A percentile compares a stretch with the other conserved stretches of the same genome.
These are phyloP conservation scores for Talaromyces ruber DNA, from an alignment of 495 filamentous ascomycete species.

Conservation along the genomic window DNA sequence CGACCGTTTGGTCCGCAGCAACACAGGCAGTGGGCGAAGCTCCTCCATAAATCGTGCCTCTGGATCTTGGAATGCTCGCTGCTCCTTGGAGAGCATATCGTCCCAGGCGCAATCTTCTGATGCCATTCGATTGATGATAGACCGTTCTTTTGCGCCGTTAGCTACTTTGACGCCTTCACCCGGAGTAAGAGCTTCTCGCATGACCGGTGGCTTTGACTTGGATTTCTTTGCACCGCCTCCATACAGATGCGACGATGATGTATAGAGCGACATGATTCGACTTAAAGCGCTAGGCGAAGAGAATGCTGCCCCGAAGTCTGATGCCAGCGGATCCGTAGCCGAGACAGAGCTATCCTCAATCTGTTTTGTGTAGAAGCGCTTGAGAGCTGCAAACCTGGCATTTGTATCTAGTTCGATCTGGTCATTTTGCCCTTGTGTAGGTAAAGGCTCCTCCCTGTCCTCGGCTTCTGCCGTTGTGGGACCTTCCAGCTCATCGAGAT, in stretches of 20 bases:
- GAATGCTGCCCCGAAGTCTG: slow-evolving; percentile 48
- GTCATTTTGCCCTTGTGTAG: slow-evolving; percentile 12
- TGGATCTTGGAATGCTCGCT: slow-evolving; percentile 42
- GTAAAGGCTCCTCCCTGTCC: not conserved
- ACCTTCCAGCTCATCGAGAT: slow-evolving; percentile 6
- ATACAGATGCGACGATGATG: slow-evolving; percentile 43
- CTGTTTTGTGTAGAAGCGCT: slow-evolving; percentile 65
- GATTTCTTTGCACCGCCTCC: slow-evolving; percentile 53
- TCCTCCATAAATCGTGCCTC: slow-evolving; percentile 50
- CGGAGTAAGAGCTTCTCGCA: slow-evolving; percentile 66
- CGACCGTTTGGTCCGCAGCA: slow-evolving; percentile 82
- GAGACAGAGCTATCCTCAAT: slow-evolving; percentile 48
- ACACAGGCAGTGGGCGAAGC: slow-evolving; percentile 68
- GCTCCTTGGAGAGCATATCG: slow-evolving; percentile 39
- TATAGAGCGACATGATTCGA: slow-evolving; percentile 87
- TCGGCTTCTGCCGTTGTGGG: not conserved
- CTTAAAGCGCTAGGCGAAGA: slow-evolving; percentile 77
- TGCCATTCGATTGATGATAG: slow-evolving; percentile 31
- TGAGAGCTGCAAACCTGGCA: slow-evolving; percentile 45
- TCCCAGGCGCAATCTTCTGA: slow-evolving; percentile 45
- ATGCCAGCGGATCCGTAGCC: slow-evolving; percentile 39
- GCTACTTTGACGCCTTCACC: slow-evolving; percentile 60
- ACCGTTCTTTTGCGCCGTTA: slow-evolving; percentile 40
- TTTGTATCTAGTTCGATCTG: slow-evolving; percentile 24
- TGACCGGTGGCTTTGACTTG: slow-evolving; percentile 55